Conservation (phyloP, 2,329 filamentous ascomycete genomes). For the Anisogramma anomala region DNA sequence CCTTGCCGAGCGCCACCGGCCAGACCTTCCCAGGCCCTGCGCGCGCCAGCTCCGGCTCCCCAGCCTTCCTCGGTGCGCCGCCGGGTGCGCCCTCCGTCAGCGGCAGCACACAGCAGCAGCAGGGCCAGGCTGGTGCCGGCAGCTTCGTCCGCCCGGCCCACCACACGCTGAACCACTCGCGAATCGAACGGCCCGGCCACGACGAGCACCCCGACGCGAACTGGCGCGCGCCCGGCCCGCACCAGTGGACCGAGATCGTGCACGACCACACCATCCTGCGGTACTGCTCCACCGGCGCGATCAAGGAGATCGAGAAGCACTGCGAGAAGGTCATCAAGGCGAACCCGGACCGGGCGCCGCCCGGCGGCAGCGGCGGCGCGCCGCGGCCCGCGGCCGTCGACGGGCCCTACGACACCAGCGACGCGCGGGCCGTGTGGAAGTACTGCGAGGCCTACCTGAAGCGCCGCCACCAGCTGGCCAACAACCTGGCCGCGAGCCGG, state of each 20-base stretch:
- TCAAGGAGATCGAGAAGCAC: slow-evolving; percentile 12
- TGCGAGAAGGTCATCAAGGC: slow-evolving; percentile 4
- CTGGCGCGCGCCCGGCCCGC: slow-evolving; percentile 7
- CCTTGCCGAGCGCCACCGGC: too few species aligned
- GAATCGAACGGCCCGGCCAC: slow-evolving; percentile 5
- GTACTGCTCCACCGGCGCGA: slow-evolving; percentile 9
- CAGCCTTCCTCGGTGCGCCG: too few species aligned
- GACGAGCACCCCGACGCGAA: slow-evolving; percentile 5
- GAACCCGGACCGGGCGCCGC: too few species aligned
- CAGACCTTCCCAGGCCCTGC: too few species aligned
- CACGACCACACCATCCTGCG: background rate
- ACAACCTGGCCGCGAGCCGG: slow-evolving; percentile 11
- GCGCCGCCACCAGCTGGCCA: slow-evolving; percentile 11
- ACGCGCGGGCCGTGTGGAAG: slow-evolving; percentile 11
- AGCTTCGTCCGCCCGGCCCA: background rate
- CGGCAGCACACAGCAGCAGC: background rate
- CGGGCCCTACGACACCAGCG: slow-evolving; percentile 1
- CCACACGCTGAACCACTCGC: slow-evolving; percentile 1
- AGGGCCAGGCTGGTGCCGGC: background rate
- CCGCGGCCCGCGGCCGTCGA: background rate
- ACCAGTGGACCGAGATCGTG: slow-evolving; percentile 12
- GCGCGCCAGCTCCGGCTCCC: too few species aligned
- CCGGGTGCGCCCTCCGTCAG: too few species aligned
- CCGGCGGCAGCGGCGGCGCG: too few species aligned
- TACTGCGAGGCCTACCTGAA: slow-evolving; percentile 11